Evolutionary conservation across 306 rosid genomes (phyloP).

Genomic region (Arachis stenosperma): DNA sequence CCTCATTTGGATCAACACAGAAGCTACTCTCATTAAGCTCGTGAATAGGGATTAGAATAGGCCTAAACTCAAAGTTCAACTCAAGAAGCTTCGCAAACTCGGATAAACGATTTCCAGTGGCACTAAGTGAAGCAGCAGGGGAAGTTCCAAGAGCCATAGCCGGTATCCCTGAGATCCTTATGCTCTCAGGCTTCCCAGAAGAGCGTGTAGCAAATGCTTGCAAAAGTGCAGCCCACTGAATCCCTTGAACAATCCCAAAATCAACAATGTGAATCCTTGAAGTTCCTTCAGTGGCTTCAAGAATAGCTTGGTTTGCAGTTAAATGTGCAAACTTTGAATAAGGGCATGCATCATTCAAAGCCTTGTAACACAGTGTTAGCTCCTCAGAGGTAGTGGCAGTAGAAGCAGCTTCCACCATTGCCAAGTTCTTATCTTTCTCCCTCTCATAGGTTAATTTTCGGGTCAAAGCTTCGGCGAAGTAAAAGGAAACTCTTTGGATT

Average conservation of each 20-base stretch:
- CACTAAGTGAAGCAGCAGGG: conserved; percentile 62
- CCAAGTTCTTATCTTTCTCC: conserved; percentile 41
- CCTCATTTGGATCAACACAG: conserved; percentile 59
- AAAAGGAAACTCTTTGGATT: conserved; percentile 63
- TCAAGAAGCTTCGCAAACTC: conserved; percentile 81
- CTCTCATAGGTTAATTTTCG: conserved; percentile 42
- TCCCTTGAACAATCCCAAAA: conserved; percentile 90
- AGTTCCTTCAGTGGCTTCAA: conserved; percentile 76
- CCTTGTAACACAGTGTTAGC: conserved; percentile 75
- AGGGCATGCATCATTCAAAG: conserved; percentile 90
- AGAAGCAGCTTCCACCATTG: conserved; percentile 20
- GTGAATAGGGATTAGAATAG: conserved; percentile 68
- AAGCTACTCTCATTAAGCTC: conserved; percentile 65
- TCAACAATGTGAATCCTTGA: conserved; percentile 80
- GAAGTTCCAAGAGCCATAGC: conserved; percentile 70
- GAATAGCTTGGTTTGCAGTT: conserved; percentile 93
- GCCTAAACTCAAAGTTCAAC: conserved; percentile 73
- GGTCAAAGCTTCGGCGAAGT: conserved; percentile 69
- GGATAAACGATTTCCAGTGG: conserved; percentile 75
- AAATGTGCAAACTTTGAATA: conserved; percentile 91
- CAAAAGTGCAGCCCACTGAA: conserved; percentile 92
- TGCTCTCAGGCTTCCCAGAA: conserved; percentile 69
- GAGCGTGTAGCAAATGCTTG: conserved; percentile 92
- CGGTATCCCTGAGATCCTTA: conserved; percentile 88
- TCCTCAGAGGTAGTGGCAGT: conserved; percentile 52